Evolutionary conservation across 495 filamentous ascomycete species (phyloP).

Genomic region (Barbatosphaeria neglecta): DNA sequence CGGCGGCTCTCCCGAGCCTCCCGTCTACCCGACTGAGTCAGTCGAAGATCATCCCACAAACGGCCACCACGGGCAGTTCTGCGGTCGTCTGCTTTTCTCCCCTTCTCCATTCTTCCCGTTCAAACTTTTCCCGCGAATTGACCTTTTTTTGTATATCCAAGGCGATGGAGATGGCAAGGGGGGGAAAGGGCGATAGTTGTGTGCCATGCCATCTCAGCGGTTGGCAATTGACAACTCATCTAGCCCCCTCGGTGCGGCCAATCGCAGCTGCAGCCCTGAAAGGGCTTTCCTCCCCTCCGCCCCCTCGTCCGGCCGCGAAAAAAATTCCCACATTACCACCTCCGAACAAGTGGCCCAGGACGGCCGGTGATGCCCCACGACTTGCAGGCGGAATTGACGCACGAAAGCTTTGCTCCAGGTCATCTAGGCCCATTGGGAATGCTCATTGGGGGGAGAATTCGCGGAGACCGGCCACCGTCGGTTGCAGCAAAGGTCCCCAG

Average conservation of each 20-base stretch:
- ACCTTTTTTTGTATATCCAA: neutral
- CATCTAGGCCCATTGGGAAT: neutral
- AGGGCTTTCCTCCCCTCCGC: neutral
- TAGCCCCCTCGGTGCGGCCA: neutral
- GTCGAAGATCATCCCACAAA: neutral
- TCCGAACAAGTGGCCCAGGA: neutral
- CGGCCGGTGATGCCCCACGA: neutral
- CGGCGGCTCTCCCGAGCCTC: neutral
- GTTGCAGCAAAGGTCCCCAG: too few species aligned
- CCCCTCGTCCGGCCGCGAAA: neutral
- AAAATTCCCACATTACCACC: neutral
- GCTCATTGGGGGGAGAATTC: neutral
- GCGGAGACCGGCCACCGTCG: neutral
- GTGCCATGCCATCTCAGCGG: too few species aligned
- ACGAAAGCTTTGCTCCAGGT: neutral
- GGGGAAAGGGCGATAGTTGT: too few species aligned
- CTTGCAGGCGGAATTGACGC: neutral
- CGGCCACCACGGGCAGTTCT: neutral
- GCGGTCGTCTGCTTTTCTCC: too few species aligned
- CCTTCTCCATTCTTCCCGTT: neutral
- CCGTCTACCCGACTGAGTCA: neutral
- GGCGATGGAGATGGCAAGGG: too few species aligned
- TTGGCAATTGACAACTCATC: conserved; percentile 8
- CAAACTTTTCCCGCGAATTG: too few species aligned
- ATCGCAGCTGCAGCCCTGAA: neutral